Evolutionary conservation across 768 basidiomycete genomes (phyloP).

Genomic region (Russula emetica): DNA sequence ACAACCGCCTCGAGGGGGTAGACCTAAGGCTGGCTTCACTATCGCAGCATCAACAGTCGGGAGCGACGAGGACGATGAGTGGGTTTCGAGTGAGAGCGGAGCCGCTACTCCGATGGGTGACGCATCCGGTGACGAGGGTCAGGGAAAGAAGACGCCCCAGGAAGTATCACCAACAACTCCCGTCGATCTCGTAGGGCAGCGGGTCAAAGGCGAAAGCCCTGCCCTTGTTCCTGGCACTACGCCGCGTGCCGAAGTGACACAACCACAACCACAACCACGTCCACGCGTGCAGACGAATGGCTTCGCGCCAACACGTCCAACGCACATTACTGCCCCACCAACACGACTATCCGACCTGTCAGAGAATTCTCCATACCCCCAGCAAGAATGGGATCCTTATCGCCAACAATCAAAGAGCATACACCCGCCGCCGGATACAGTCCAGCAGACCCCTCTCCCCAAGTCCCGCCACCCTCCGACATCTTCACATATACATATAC

Average conservation of each 20-base stretch:
- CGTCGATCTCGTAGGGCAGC: slow-evolving; percentile 18
- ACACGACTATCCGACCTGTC: slow-evolving; percentile 2
- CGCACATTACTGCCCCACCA: neutral
- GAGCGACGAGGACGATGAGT: slow-evolving; percentile 60
- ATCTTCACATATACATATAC: neutral
- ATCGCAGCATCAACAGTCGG: slow-evolving; percentile 49
- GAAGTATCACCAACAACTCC: slow-evolving; percentile 26
- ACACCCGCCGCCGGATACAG: neutral
- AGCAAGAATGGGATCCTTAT: slow-evolving; percentile 9
- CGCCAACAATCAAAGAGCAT: neutral
- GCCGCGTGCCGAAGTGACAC: slow-evolving; percentile 32
- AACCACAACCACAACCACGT: slow-evolving; percentile 31
- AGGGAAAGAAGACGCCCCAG: slow-evolving; percentile 30
- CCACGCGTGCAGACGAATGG: slow-evolving; percentile 26
- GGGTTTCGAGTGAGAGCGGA: slow-evolving; percentile 76
- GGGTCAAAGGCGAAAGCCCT: slow-evolving; percentile 20
- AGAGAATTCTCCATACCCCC: neutral
- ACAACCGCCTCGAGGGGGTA: slow-evolving; percentile 18
- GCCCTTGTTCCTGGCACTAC: slow-evolving; percentile 31
- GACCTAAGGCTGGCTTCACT: slow-evolving; percentile 53
- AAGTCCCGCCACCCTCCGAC: neutral
- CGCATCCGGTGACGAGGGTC: slow-evolving; percentile 42
- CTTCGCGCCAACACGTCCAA: slow-evolving; percentile 16
- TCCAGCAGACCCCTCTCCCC: neutral
- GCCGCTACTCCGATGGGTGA: slow-evolving; percentile 52